Base-by-base conservation (phyloP, 2,329 filamentous ascomycete species). In the Zopfia rhizophila region DNA sequence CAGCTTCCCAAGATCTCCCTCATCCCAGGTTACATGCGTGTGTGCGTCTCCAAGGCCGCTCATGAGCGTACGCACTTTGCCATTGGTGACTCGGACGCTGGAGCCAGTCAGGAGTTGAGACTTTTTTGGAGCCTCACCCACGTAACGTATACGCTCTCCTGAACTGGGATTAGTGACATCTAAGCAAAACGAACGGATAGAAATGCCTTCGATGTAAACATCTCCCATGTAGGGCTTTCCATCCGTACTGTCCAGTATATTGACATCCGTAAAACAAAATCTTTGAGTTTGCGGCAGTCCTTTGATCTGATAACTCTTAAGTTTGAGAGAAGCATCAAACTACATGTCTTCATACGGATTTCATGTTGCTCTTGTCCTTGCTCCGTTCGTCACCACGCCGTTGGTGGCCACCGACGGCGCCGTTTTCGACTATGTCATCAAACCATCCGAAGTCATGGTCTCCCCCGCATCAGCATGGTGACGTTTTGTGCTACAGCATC, bases 41-140 rank as follows among this genome's bases (percentile, higher is more conserved):
- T 81, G 78, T 0, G 75, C 73, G 48, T 81, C 78, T 1, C 76
- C 75, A 0, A 80, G 62, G 1, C 78, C 78, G n/a, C 72, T 72
- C 73, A 80, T 80, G 18, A 81, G 53, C 1, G 78, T 80, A 14
- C 76, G 63, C 1, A 75, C 75, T 11, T 58, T 58, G 1, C 75
- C 76, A 4, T 74, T 42, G 31, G 77, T 61, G 19, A 72, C 60
- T 23, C 69, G 64, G 7, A 76, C 68, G 17, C 60, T 64, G 5
- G 65, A 47, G 23, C 74, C 60, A 17, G 55, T 51, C 8, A n/a
- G n/a, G n/a, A n/a, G n/a, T n/a, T n/a, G n/a, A n/a, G n/a, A n/a
- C n/a, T n/a, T n/a, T n/a, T n/a, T n/a, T n/a, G n/a, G n/a, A n/a
- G n/a, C n/a, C n/a, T n/a, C n/a, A n/a, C n/a, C n/a, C n/a, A n/a